Percentiles rank a stretch among this genome's conserved stretches.
Conservation (phyloP, 2,329 filamentous ascomycete species). For the Huntiella omanensis region DNA sequence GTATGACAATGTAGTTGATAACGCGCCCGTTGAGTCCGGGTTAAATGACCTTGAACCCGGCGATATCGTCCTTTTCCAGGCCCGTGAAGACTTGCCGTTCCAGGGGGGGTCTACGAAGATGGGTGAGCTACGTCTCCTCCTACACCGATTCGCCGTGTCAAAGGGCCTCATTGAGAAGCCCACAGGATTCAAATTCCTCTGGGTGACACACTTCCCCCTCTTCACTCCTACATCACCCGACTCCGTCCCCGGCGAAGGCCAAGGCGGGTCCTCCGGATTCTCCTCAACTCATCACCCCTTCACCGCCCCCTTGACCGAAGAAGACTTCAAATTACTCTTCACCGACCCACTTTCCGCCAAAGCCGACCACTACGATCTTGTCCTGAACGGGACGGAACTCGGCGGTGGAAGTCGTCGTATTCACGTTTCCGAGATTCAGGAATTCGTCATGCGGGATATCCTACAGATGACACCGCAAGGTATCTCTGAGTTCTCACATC, state of each 20-base stretch:
- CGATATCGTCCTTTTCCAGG: conserved; percentile 70
- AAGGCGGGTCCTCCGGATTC: conserved; percentile 65
- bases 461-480: conserved; percentile 57
- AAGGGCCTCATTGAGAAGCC: conserved; percentile 32
- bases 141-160: conserved; percentile 53
- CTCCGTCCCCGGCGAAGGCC: conserved; percentile 58
- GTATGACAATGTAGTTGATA: conserved; percentile 17
- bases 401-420: conserved; percentile 89
- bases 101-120: conserved; percentile 54
- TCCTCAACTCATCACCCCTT: conserved; percentile 89
- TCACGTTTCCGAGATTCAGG: conserved; percentile 65
- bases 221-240: conserved; percentile 50
- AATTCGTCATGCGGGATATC: conserved; percentile 67
- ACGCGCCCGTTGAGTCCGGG: conserved; percentile 13
- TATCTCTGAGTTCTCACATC: conserved; percentile 65
- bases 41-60: conserved; percentile 38
- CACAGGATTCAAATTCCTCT: conserved; percentile 48
- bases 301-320: conserved; percentile 57
- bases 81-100: conserved; percentile 45
- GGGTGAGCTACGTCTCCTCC: conserved; percentile 50
- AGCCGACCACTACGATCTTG: conserved; percentile 88
- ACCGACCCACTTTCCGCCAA: conserved; percentile 51
- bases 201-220: conserved; percentile 82
- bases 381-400: conserved; percentile 86
- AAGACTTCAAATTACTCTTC: conserved; percentile 57